These are phyloP conservation scores for Sphagnum tenellum DNA, from an alignment of 225 moss, liverwort and hornwort species.

Conservation along the genomic window DNA sequence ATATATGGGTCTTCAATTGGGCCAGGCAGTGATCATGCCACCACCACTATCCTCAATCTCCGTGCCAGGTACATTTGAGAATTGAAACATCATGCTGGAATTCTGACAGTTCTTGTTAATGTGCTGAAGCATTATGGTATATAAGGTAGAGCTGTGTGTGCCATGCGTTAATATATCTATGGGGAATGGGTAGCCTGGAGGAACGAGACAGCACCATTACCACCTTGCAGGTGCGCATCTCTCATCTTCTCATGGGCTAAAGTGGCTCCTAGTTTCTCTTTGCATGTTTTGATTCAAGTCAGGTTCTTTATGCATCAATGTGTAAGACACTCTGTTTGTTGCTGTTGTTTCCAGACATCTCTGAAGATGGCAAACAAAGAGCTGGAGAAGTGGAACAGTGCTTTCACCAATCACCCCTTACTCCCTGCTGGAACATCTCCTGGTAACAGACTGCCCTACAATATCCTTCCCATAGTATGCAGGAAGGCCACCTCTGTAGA, in stretches of 20 bases:
- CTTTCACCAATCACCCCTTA: slow-evolving; percentile 52
- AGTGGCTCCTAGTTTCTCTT: too few relatives aligned
- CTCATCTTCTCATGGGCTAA: slow-evolving; percentile 3
- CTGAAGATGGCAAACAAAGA: slow-evolving; percentile 54
- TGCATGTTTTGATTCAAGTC: too few relatives aligned
- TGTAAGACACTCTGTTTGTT: too few relatives aligned
- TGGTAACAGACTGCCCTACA: slow-evolving; percentile 24
- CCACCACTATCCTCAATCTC: slow-evolving; percentile 41
- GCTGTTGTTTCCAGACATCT: slow-evolving; percentile 36
- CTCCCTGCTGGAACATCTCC: slow-evolving; percentile 44
- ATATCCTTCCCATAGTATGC: not conserved
- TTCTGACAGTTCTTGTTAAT: not conserved
- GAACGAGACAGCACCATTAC: slow-evolving; percentile 66
- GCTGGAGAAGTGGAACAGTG: slow-evolving; percentile 68
- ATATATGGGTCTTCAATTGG: slow-evolving; percentile 51
- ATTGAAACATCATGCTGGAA: not conserved
- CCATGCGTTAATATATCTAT: not conserved
- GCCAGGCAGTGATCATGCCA: slow-evolving; percentile 44
- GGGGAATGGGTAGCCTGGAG: slow-evolving; percentile 46
- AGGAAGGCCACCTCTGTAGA: too few relatives aligned
- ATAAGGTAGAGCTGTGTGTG: too few relatives aligned
- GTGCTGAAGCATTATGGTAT: not conserved
- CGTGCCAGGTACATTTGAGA: slow-evolving; percentile 48
- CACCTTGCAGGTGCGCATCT: slow-evolving; percentile 51
- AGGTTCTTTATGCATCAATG: too few relatives aligned